phyloP scores from a whole-genome alignment of 306 rosid genomes.

The Macrotyloma uniflorum region DNA sequence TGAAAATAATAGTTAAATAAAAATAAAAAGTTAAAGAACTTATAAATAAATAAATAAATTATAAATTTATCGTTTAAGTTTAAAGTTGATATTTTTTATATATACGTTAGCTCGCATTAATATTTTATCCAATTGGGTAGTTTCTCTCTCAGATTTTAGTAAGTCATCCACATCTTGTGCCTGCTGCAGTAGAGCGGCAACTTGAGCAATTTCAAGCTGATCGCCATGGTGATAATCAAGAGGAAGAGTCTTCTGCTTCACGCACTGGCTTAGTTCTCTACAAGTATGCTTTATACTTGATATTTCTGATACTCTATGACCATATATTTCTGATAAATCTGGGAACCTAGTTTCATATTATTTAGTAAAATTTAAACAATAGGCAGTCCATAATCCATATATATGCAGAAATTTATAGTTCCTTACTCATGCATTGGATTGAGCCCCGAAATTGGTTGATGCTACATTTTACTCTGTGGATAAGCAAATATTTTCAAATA shows the following conservation, averaged over 20 bases:
- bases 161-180: constrained; percentile 94
- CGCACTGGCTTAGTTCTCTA: constrained; percentile 83
- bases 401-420: neutral
- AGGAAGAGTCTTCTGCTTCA: constrained; percentile 69
- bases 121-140: constrained; percentile 93
- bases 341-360: constrained; percentile 3
- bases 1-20: no score
- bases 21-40: no score
- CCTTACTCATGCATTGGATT: neutral
- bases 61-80: no score
- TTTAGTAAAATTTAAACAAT: constrained; percentile 4
- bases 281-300: constrained; percentile 54
- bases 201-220: constrained; percentile 91
- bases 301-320: neutral
- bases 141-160: constrained; percentile 78
- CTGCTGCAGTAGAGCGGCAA: constrained; percentile 94
- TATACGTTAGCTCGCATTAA: no score
- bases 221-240: constrained; percentile 67
- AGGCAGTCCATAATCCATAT: neutral
- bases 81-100: no score
- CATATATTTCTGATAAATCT: neutral
- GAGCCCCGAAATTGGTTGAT: constrained; percentile 4
- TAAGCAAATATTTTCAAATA: constrained; percentile 1
- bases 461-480: neutral
- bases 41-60: no score